phyloP scores from a whole-genome alignment of 768 basidiomycete species.

The Psilocybe tampanensis region DNA sequence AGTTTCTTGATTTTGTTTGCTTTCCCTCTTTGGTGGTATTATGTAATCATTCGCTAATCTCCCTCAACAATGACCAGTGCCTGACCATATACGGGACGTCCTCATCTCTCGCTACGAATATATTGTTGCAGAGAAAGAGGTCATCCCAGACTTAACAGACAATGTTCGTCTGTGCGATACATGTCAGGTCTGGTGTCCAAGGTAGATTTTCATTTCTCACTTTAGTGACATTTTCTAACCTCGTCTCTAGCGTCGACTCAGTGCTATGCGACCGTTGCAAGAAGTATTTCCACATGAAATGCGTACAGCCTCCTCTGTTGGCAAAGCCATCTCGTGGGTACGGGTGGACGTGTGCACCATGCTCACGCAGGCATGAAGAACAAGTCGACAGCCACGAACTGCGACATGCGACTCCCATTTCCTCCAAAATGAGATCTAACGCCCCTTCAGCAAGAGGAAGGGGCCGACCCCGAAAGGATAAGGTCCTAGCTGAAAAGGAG shows the following conservation, averaged over 20 bases:
- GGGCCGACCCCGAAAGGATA: constrained; percentile 79
- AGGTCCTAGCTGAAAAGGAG: constrained; percentile 71
- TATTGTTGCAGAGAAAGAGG: constrained; percentile 92
- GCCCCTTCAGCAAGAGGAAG: constrained; percentile 73
- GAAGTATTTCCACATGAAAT: constrained; percentile 92
- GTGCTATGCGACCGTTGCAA: constrained; percentile 93
- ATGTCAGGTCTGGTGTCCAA: constrained; percentile 89
- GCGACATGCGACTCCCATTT: constrained; percentile 54
- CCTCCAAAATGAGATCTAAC: constrained; percentile 61
- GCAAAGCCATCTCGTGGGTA: constrained; percentile 96
- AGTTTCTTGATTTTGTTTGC: constrained; percentile 34
- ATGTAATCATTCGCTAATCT: constrained; percentile 23
- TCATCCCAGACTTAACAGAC: constrained; percentile 89
- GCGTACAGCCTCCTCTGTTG: constrained; percentile 87
- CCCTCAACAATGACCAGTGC: constrained; percentile 61
- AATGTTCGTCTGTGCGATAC: constrained; percentile 81
- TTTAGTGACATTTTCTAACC: constrained; percentile 16
- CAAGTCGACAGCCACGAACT: constrained; percentile 78
- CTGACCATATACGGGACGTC: constrained; percentile 76
- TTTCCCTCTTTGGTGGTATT: constrained; percentile 16
- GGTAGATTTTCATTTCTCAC: constrained; percentile 50
- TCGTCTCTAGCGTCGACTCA: constrained; percentile 64
- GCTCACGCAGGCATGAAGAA: constrained; percentile 85
- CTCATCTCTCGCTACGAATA: constrained; percentile 89
- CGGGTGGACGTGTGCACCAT: constrained; percentile 96